Evolutionary conservation across 768 basidiomycete species (phyloP), one percentile per base, ranked within the genome.

Genomic region (Imleria badia): DNA sequence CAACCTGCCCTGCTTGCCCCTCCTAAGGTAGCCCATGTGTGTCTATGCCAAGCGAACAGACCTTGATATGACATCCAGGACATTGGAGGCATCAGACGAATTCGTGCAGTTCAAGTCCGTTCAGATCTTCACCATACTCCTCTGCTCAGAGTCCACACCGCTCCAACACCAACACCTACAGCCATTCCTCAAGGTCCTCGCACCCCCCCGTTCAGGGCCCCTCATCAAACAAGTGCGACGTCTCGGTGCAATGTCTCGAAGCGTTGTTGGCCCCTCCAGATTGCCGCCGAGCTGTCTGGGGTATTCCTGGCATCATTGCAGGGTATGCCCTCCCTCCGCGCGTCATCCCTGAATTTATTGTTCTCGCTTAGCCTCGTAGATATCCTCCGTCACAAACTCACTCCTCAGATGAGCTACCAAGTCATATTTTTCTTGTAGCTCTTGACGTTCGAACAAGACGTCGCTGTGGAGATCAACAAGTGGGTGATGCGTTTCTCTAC

Each of bases 371-470:
- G 94, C 20, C 76, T 97, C 41, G 81, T 94, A 6, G 90, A 94
- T 29, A 88, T 91, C 26, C 76, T 98, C 51, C 87, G 86, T 64
- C 78, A 85, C 48, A 89, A 84, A 58, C 86, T 91, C 15, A 84
- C 86, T 19, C 91, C 95, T 19, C 97, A 99, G 73, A 91, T 96
- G 85, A 89, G 84, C 74, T 99, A 98, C 68, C 94, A 97, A 78
- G 85, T 94, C 40, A 84, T 84, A 23, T 91, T 93, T 68, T 96
- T 92, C 69, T 76, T 98, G 57, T 99, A 97, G 97, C 75, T 98
- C 47, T 75, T 98, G 52, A 90, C 94, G 0, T 99, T 97, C 58
- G 94, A 99, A 67, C 79, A 84, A 62, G 81, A 86, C 35, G 79
- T 97, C 30, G 90, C 95, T 1, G 84, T 89, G 60, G 80, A 91